These are phyloP conservation scores for Lactarius evosmus DNA, from an alignment of 768 basidiomycete species.

Conservation along the genomic window DNA sequence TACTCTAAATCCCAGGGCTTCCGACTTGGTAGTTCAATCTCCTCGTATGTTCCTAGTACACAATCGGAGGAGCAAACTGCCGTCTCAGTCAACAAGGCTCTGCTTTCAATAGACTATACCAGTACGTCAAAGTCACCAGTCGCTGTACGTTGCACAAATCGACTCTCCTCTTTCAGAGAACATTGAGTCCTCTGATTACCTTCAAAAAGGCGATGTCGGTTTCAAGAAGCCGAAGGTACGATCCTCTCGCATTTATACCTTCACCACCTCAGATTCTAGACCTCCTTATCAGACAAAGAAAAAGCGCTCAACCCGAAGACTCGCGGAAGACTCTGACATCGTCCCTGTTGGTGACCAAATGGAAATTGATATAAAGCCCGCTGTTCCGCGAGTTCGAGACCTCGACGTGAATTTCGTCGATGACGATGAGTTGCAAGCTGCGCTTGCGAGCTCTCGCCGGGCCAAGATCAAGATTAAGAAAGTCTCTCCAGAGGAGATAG, in stretches of 20 bases:
- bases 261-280: not conserved
- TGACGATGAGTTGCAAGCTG: slow-evolving; percentile 96
- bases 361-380: slow-evolving; percentile 78
- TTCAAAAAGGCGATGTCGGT: slow-evolving; percentile 86
- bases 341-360: slow-evolving; percentile 53
- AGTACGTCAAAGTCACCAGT: slow-evolving; percentile 52
- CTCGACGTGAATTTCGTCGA: slow-evolving; percentile 91
- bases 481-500: slow-evolving; percentile 77
- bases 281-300: slow-evolving; percentile 72
- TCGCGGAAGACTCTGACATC: slow-evolving; percentile 51
- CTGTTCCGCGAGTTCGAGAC: slow-evolving; percentile 63
- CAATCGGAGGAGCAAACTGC: slow-evolving; percentile 48
- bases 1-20: slow-evolving; percentile 60
- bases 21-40: slow-evolving; percentile 65
- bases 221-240: slow-evolving; percentile 92
- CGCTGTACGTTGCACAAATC: slow-evolving; percentile 17
- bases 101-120: slow-evolving; percentile 83
- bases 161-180: slow-evolving; percentile 56
- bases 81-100: slow-evolving; percentile 70
- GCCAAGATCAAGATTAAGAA: slow-evolving; percentile 79
- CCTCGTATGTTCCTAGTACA: slow-evolving; percentile 39
- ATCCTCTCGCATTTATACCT: not conserved
- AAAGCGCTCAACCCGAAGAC: slow-evolving; percentile 74
- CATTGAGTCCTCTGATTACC: slow-evolving; percentile 78
- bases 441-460: slow-evolving; percentile 79